Evolutionary conservation across 2,329 filamentous ascomycete species (phyloP), one percentile per base, ranked within the genome.

Genomic region (Sporothrix mexicana): DNA sequence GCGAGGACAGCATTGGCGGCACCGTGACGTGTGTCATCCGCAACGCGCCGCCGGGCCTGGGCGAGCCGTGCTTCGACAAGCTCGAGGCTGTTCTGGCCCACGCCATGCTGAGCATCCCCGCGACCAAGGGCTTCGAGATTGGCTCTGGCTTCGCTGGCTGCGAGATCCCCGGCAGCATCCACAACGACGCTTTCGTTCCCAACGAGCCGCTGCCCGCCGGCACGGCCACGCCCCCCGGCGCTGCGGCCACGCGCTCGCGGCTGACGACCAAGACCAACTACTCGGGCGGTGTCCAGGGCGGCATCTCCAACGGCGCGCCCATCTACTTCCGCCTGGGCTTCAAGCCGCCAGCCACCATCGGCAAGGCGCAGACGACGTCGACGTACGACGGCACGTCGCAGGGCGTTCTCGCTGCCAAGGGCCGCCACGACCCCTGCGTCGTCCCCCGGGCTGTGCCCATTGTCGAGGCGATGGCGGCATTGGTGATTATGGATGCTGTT

Each of bases 251-350:
- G 43, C 83, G 85, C 73, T 89, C 92, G 20, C 87, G 86, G 75
- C 87, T 98, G 70, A 91, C 90, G 9, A 98, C 95, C 72, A 93
- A 92, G 85, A 98, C 95, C 36, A 98, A 98, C 85, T 94, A 97
- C 85, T 95, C 92, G 1, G 95, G 95, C 13, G 96, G 95, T 76
- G 93, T 98, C 77, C 95, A 98, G 84, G 96, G 95, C 59, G 95
- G 95, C 70, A 98, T 98, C 82, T 92, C 92, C 69, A 98, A 98
- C 82, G 96, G 95, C 73, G 93, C 93, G 51, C 92, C 91, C 73
- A 94, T 98, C 84, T 98, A 96, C 87, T 98, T 98, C 88, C 90
- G 92, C 69, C 91, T 97, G 5, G 95, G 90, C 17, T 98, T 98
- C 89, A 98, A 98, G 87, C 93, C 95, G 10, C 91, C 95, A 2